Evolutionary conservation across 768 basidiomycete species (phyloP), one percentile per base, ranked within the genome.

Genomic region (Cystobasidiopsis lactophilus): DNA sequence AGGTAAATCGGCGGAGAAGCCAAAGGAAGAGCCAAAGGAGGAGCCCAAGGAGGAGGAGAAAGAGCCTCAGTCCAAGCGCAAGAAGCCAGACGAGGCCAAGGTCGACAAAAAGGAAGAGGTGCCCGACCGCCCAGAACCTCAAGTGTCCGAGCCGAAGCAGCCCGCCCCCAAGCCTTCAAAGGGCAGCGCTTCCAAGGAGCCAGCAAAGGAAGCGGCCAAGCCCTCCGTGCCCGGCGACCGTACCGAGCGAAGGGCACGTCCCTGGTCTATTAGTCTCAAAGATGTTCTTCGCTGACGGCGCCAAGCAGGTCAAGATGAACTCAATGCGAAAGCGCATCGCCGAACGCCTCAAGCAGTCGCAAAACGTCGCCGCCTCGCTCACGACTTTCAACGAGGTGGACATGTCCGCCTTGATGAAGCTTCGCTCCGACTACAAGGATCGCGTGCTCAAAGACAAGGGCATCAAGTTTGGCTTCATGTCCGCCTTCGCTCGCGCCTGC

Each of bases 371-470:
- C 3, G 91, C 91, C 44, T 89, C 86, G 47, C 69, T 96, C 55
- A 96, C 93, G 31, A 96, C 91, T 24, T 98, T 98, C 76, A 95
- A 98, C 71, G 91, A 98, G 70, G 85, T 98, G 65, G 91, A 96
- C 72, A 96, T 98, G 91, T 88, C 85, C 39, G 80, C 83, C 40
- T 71, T 96, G 52, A 82, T 93, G 72, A 79, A 80, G 39, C 77
- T 96, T 78, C 82, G 91, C 62, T 77, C 80, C 66, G 77, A 79
- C 65, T 89, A 86, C 77, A 96, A 96, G 73, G 88, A 93, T 58
- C 71, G 75, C 40, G 72, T 95, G 37, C 71, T 86, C 40, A 93
- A 96, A 68, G 76, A 79, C 64, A 81, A 88, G 60, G 89, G 86
- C 48, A 79, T 96, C 67, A 96, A 96, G 68, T 76, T 98, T 57